Base-by-base conservation (phyloP, 2,329 filamentous ascomycete species). In the Gliomastix tumulicola region DNA sequence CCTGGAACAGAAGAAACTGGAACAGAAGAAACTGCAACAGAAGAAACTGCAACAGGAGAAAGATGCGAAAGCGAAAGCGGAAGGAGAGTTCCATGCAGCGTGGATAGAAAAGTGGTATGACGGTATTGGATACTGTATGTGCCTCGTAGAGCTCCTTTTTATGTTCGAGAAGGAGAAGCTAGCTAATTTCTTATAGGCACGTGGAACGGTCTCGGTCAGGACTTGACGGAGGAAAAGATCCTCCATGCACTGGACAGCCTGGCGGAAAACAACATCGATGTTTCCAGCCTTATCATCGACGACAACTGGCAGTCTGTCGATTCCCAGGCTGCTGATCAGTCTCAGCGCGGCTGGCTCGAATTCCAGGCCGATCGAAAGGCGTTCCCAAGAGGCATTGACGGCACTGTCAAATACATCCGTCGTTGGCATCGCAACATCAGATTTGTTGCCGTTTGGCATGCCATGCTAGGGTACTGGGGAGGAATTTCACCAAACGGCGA, bases 391-490 rank as follows among this genome's bases (percentile, higher is more conserved):
- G 92, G 92, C 0, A 66, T 98, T 8, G 85, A 83, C 51, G 68
- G 78, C 7, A 79, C 83, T 0, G 70, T 94, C 2, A 63, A 69
- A 6, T 71, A 75, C 7, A 85, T 97, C 40, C 79, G 87, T 17
- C 61, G 72, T 15, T 71, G 70, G 13, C 76, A 89, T 49, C 79
- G 80, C 1, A 76, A 79, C 41, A 82, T 97, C 40, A 74, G 84
- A 41, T 84, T 95, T 48, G 75, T 97, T 35, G 87, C 86, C 10
- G 90, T 97, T 1, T 98, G 92, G 92, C 92, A 98, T 62, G 87
- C 90, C 1, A 69, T 97, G 1, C 57, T 84, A 35, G 82, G 89
- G 3, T 95, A 95, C 56, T 96, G 92, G 92, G 90, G 88, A 32
- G 89, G 89, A 1, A 79, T 98, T 10, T 77, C 86, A 1, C 80